phyloP scores from a whole-genome alignment of 139 green algal species.

The Tetraselmis chui region DNA sequence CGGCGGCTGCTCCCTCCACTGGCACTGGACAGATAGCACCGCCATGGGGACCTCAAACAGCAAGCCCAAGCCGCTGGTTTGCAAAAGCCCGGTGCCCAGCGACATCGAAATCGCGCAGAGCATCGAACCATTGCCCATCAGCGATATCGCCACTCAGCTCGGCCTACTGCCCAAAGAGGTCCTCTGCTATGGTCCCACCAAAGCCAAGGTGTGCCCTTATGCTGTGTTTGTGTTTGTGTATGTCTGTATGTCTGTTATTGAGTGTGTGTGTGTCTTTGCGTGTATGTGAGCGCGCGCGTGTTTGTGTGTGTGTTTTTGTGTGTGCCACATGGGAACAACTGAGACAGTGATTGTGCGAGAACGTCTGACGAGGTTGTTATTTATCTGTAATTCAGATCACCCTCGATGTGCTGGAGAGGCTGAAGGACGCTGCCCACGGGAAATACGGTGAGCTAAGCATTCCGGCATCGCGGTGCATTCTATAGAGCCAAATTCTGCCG shows the following conservation, averaged over 20 bases:
- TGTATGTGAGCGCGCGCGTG: not conserved
- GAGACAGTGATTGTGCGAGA: not conserved
- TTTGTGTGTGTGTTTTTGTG: not conserved
- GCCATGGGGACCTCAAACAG: not conserved
- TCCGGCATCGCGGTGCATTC: no score
- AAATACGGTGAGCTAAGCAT: slow-evolving; percentile 63
- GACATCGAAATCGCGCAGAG: slow-evolving; percentile 93
- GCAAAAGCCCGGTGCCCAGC: slow-evolving; percentile 51
- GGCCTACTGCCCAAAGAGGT: slow-evolving; percentile 67
- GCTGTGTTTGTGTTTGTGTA: not conserved
- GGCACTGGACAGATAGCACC: not conserved
- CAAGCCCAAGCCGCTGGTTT: not conserved
- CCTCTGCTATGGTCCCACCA: slow-evolving; percentile 73
- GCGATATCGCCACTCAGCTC: slow-evolving; percentile 62
- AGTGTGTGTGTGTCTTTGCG: not conserved
- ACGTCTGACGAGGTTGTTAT: not conserved
- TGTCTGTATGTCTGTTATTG: not conserved
- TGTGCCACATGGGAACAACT: not conserved
- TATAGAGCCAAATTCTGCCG: no score
- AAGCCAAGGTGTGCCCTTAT: slow-evolving; percentile 77
- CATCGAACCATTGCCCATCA: slow-evolving; percentile 59
- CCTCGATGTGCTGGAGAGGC: slow-evolving; percentile 53
- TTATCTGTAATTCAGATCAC: slow-evolving; percentile 47
- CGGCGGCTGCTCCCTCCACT: not conserved
- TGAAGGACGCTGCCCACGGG: slow-evolving; percentile 40